These are phyloP conservation scores for Sphaerulina vaccinii DNA, from an alignment of 2,329 filamentous ascomycete species.

Conservation along the genomic window DNA sequence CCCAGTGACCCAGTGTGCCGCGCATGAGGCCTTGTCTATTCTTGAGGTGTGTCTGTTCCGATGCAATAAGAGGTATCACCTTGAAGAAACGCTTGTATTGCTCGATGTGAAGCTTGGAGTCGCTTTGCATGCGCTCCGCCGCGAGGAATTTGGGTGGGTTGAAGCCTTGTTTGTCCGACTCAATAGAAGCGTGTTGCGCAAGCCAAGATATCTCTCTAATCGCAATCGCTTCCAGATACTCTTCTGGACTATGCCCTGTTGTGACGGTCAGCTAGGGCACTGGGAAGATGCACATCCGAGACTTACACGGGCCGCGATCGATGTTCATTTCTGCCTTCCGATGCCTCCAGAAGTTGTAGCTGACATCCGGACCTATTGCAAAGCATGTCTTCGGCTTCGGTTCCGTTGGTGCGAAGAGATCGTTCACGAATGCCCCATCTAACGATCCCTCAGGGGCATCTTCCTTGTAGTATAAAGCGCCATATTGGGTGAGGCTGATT, in stretches of 20 bases:
- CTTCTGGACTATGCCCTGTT: slow-evolving; percentile 11
- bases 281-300: background rate
- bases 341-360: slow-evolving; percentile 40
- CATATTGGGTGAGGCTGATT: slow-evolving; percentile 40
- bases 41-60: too few relatives aligned
- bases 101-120: too few relatives aligned
- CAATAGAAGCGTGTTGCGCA: too few relatives aligned
- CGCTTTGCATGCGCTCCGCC: too few relatives aligned
- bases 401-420: slow-evolving; percentile 36
- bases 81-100: slow-evolving; percentile 12
- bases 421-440: slow-evolving; percentile 12
- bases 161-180: too few relatives aligned
- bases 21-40: slow-evolving; percentile 27
- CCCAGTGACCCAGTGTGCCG: slow-evolving; percentile 43
- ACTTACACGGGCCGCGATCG: slow-evolving; percentile 39
- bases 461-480: slow-evolving; percentile 40
- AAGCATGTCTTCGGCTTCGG: too few relatives aligned
- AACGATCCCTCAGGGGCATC: slow-evolving; percentile 37
- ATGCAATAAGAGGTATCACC: slow-evolving; percentile 8
- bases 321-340: slow-evolving; percentile 34
- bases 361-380: slow-evolving; percentile 41
- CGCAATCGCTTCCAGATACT: slow-evolving; percentile 13
- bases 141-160: too few relatives aligned
- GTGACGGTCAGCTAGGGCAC: background rate
- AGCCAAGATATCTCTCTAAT: too few relatives aligned